A percentile compares a stretch with the other conserved stretches of the same genome.
Evolutionary conservation across 345 rosid genomes (phyloP).

Genomic region (Orychophragmus violaceus): DNA sequence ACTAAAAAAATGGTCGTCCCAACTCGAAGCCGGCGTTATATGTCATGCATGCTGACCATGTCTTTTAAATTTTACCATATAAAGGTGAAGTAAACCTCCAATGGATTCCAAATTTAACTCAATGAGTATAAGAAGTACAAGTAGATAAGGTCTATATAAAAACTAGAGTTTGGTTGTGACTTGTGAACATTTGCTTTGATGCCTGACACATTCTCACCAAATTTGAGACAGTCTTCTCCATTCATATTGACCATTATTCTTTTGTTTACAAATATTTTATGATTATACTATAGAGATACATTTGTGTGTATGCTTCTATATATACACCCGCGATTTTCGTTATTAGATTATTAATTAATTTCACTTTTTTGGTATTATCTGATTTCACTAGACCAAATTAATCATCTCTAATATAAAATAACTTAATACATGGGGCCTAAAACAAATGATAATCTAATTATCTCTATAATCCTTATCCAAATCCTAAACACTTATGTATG

Average conservation of each 20-base stretch:
- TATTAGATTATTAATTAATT: no score
- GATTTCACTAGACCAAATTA: neutral
- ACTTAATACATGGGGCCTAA: neutral
- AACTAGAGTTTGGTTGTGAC: neutral
- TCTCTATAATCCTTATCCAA: neutral
- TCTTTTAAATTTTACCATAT: neutral
- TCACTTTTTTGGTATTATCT: neutral
- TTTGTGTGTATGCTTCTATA: neutral
- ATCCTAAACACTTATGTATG: neutral
- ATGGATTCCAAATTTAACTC: slow-evolving; percentile 7
- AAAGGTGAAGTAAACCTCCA: neutral
- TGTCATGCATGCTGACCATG: neutral
- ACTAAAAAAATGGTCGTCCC: neutral
- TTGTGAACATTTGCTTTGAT: slow-evolving; percentile 16
- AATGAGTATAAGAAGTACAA: neutral
- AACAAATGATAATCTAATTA: neutral
- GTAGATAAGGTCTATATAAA: neutral
- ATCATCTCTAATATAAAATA: neutral
- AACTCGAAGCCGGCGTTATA: neutral
- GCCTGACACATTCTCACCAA: slow-evolving; percentile 30
- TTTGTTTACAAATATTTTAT: neutral
- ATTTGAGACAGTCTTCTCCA: slow-evolving; percentile 25
- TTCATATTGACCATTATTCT: slow-evolving; percentile 13
- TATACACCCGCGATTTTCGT: neutral
- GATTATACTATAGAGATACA: neutral